phyloP scores from a whole-genome alignment of 768 basidiomycete species.

The Termitomyces sp. region DNA sequence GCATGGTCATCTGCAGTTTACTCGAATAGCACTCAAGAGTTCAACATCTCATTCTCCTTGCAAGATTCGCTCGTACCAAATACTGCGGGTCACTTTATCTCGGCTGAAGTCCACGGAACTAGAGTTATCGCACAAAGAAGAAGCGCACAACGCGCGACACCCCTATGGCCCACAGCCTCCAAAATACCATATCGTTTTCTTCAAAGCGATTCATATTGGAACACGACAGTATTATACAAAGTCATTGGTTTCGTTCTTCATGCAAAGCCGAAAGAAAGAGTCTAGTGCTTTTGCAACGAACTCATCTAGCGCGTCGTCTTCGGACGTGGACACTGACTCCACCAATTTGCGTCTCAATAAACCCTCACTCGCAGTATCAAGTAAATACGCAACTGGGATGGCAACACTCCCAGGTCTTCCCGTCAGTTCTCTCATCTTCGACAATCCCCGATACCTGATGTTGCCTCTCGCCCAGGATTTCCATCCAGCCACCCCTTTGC shows the following conservation, averaged over 20 bases:
- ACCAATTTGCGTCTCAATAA: neutral
- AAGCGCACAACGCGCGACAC: neutral
- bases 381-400: neutral
- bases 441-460: neutral
- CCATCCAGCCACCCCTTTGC: conserved; percentile 8
- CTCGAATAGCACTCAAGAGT: conserved; percentile 9
- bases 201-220: conserved; percentile 12
- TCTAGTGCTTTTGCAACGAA: neutral
- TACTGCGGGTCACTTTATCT: neutral
- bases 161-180: neutral
- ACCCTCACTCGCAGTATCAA: neutral
- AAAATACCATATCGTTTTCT: conserved; percentile 14
- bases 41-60: conserved; percentile 11
- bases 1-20: conserved; percentile 17
- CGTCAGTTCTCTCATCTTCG: neutral
- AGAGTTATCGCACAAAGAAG: neutral
- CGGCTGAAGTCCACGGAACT: neutral
- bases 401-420: neutral
- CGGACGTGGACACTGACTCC: neutral
- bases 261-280: neutral
- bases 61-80: neutral
- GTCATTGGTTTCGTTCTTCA: conserved; percentile 1
- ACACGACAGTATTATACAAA: conserved; percentile 1
- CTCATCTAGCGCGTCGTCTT: neutral
- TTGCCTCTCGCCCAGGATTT: conserved; percentile 6